phyloP scores from a whole-genome alignment of 2,329 filamentous ascomycete genomes.

The Stemphylium lycopersici region DNA sequence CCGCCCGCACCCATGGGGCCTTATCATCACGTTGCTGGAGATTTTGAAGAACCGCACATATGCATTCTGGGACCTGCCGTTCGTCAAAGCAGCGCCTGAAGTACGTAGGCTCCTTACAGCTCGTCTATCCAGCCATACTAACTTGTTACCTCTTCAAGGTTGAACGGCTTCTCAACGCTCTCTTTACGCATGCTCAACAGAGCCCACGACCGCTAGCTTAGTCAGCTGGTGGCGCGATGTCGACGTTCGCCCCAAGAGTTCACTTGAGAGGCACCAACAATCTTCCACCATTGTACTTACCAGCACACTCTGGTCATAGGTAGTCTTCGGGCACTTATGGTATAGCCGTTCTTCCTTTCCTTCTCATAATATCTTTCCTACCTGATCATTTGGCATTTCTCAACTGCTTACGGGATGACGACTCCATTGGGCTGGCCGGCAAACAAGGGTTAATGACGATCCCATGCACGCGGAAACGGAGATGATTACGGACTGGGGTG shows the following conservation, averaged over 20 bases:
- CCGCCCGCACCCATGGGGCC: constrained; percentile 94
- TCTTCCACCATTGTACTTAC: constrained; percentile 45
- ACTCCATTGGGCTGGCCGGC: constrained; percentile 34
- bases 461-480: constrained; percentile 13
- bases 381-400: constrained; percentile 19
- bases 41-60: constrained; percentile 90
- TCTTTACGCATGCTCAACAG: constrained; percentile 55
- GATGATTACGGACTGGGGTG: constrained; percentile 5
- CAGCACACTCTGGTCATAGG: constrained; percentile 34
- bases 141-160: constrained; percentile 44
- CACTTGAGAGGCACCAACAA: constrained; percentile 19
- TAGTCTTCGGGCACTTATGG: constrained; percentile 26
- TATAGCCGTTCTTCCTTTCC: constrained; percentile 23
- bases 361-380: constrained; percentile 25
- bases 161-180: constrained; percentile 53
- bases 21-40: constrained; percentile 87
- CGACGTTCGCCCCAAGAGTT: constrained; percentile 20
- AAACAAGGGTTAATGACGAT: constrained; percentile 27
- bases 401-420: constrained; percentile 24
- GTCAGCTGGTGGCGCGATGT: constrained; percentile 7
- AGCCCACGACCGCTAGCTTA: constrained; percentile 52
- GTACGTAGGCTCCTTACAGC: constrained; percentile 46
- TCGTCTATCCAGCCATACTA: constrained; percentile 15
- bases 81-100: constrained; percentile 88
- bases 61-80: constrained; percentile 89